Base-by-base conservation (phyloP, 768 basidiomycete genomes). In the Russula foetens region DNA sequence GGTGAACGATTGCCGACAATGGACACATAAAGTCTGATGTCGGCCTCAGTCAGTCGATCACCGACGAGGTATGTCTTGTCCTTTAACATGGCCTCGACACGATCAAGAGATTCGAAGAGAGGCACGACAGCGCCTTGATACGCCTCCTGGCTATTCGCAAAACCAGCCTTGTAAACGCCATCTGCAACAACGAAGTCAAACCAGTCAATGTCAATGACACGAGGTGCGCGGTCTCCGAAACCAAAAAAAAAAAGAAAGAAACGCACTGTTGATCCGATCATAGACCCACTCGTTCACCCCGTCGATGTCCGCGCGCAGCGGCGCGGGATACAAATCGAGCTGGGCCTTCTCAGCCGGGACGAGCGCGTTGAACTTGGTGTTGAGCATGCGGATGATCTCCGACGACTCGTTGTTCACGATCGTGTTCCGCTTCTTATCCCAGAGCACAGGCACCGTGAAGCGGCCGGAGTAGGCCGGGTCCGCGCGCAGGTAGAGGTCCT, bases 331-430 rank as follows among this genome's bases (percentile, higher is more conserved):
- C 49, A 89, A 77, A 68, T 95, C 85, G 55, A 88, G 66, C 21
- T 75, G 72, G 3, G 83, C 84, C 62, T 84, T 82, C 5, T 88
- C 86, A 1, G 77, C 71, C 4, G 89, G 79, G 7, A 97, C 59
- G 21, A 87, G 66, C 23, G 85, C 76, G 70, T 97, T 85, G 76
- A 96, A 95, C 1, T 81, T 86, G 7, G 80, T 79, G 74, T 99
- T 98, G 75, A 98, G 82, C 8, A 96, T 89, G 58, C 96, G 86
- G 69, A 98, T 92, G 70, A 98, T 94, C 74, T 98, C 96, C 2
- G 89, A 85, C 65, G 85, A 88, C 70, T 99, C 96, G 71, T 98
- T 98, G 77, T 93, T 98, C 59, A 99, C 97, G 66, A 98, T 88
- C 43, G 87, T 88, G 47, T 86, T 75, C 45, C 70, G 75, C 72